Percentiles rank a stretch among this genome's conserved stretches.
Evolutionary conservation across 2,329 filamentous ascomycete genomes (phyloP).

Genomic region (Eutypella sp.): DNA sequence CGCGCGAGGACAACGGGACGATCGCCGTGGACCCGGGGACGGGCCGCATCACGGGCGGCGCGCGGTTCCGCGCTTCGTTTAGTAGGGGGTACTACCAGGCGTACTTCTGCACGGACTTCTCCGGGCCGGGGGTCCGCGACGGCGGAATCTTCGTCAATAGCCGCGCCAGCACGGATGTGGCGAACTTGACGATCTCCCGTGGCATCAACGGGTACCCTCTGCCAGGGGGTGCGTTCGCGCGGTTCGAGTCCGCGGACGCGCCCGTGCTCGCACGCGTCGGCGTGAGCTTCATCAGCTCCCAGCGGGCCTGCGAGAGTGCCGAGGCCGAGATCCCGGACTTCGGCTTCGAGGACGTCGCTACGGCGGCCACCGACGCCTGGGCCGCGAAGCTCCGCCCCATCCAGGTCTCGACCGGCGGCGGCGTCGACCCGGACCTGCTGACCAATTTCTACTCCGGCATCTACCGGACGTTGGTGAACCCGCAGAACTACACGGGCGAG

Average conservation of each 20-base stretch:
- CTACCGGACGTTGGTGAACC: conserved; percentile 69
- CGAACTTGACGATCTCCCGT: conserved; percentile 42
- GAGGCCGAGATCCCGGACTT: conserved; percentile 65
- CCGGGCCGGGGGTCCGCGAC: conserved; percentile 51
- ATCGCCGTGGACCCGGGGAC: conserved; percentile 49
- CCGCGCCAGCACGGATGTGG: conserved; percentile 42
- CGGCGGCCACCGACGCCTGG: conserved; percentile 54
- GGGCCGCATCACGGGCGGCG: conserved; percentile 59
- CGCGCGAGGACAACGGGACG: conserved; percentile 52
- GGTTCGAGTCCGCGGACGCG: conserved; percentile 47
- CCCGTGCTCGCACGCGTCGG: conserved; percentile 62
- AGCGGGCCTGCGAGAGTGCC: conserved; percentile 63
- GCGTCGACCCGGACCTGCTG: conserved; percentile 49
- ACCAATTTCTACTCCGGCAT: conserved; percentile 66
- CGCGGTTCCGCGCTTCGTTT: conserved; percentile 60
- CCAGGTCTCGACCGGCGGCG: conserved; percentile 44
- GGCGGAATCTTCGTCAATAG: conserved; percentile 58
- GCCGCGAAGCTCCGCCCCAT: conserved; percentile 55
- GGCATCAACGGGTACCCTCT: conserved; percentile 50
- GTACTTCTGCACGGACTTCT: conserved; percentile 65
- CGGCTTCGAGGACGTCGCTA: conserved; percentile 52
- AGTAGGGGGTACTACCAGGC: conserved; percentile 55
- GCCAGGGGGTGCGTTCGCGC: conserved; percentile 59
- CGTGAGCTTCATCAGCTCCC: conserved; percentile 62
- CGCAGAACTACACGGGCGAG: conserved; percentile 70